Evolutionary conservation across 163 green algal genomes (phyloP), one percentile per base, ranked within the genome.

Genomic region (Chlamydomonas reinhardtii): DNA sequence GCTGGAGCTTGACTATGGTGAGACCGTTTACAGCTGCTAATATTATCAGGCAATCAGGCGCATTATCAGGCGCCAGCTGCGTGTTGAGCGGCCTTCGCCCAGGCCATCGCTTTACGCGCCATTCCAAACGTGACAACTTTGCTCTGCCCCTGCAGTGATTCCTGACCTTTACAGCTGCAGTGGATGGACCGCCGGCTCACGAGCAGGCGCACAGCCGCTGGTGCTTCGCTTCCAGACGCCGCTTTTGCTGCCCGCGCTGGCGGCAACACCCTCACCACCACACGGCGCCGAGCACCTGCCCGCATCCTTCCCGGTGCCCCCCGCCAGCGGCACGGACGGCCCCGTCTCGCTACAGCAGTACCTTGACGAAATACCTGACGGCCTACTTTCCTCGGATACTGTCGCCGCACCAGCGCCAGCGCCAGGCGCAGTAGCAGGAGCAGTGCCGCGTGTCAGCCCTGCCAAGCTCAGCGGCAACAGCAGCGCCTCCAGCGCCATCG

Each of bases 1-100:
- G 17, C 78, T 85, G 16, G 62, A 85, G 68, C 78, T 85, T 8
- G 76, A 84, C 19, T 84, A 84, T 34, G 76, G 76, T 68, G 37
- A 52, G 76, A n/a, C n/a, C n/a, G n/a, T n/a, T n/a, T n/a, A n/a
- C n/a, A n/a, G n/a, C n/a, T n/a, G n/a, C n/a, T n/a, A n/a, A n/a
- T n/a, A n/a, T n/a, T n/a, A n/a, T n/a, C n/a, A n/a, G n/a, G n/a
- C n/a, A n/a, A n/a, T n/a, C n/a, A n/a, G 34, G 12, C 17, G 27
- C 1, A 54, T 6, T 29, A 1, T 2, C 16, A 8, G 34, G 8
- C 61, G 39, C 16, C 11, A 3, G 29, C 25, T 35, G 62, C 22
- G 59, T 65, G 24, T 8, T 29, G 29, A 29, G 16, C 62, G 2
- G 4, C 4, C 62, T 0, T 34, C 35, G 62, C 2, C 14, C 8